Percentiles rank a stretch among this genome's conserved stretches.
phyloP scores from a whole-genome alignment of 176 grass and related monocot species.

The Rhipidocladum racemiflorum region DNA sequence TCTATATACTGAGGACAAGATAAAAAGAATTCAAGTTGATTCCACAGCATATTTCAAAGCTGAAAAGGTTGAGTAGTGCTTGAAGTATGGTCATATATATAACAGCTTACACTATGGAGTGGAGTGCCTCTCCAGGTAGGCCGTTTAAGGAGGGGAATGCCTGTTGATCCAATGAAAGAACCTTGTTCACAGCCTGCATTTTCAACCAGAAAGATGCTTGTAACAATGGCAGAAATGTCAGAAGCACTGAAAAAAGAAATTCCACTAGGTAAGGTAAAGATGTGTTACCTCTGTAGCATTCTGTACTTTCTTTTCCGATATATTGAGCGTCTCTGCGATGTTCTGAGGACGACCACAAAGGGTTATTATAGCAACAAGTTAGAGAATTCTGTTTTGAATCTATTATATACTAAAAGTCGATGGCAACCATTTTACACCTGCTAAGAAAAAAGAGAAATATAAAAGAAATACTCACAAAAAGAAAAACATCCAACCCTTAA shows the following conservation, averaged over 20 bases:
- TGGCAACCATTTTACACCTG: too few relatives aligned
- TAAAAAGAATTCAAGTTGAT: slow-evolving; percentile 7
- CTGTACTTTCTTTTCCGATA: slow-evolving; percentile 74
- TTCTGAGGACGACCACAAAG: slow-evolving; percentile 56
- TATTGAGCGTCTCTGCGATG: slow-evolving; percentile 69
- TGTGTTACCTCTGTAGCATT: slow-evolving; percentile 63
- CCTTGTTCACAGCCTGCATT: slow-evolving; percentile 71
- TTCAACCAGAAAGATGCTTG: slow-evolving; percentile 17
- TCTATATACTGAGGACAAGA: slow-evolving; percentile 62
- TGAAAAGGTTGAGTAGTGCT: background rate
- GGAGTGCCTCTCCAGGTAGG: slow-evolving; percentile 71
- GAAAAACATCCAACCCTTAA: too few relatives aligned
- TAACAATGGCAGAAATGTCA: slow-evolving; percentile 31
- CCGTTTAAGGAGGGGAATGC: slow-evolving; percentile 75
- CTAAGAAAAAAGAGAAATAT: too few relatives aligned
- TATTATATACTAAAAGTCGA: too few relatives aligned
- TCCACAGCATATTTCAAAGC: background rate
- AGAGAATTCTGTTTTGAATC: background rate
- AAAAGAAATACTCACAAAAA: too few relatives aligned
- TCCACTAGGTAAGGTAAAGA: background rate
- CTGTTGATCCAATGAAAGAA: slow-evolving; percentile 86
- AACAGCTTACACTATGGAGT: slow-evolving; percentile 76
- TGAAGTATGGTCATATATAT: slow-evolving; percentile 10
- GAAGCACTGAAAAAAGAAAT: background rate
- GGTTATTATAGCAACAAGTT: background rate